These are phyloP conservation scores for Przewalskia tangutica DNA, from an alignment of 257 asterid species.

Conservation along the genomic window DNA sequence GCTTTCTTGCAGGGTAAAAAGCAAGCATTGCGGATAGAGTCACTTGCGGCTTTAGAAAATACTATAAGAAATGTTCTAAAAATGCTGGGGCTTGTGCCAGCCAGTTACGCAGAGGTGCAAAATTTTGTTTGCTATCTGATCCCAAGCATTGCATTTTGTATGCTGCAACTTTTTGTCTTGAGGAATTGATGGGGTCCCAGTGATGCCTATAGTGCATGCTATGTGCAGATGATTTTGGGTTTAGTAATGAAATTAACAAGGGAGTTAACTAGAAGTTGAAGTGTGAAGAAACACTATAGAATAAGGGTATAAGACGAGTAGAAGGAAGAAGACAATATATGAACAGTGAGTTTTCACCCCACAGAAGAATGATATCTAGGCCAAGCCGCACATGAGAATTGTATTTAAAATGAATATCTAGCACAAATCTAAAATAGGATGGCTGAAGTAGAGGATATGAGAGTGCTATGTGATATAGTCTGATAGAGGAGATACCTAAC, in stretches of 20 bases:
- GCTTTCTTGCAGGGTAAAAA: slow-evolving; percentile 70
- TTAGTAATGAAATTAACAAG: neutral
- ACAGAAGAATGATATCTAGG: neutral
- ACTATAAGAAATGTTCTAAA: slow-evolving; percentile 39
- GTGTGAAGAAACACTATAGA: neutral
- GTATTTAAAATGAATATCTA: neutral
- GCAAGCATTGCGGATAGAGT: slow-evolving; percentile 58
- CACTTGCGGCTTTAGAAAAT: slow-evolving; percentile 67
- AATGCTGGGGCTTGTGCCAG: slow-evolving; percentile 69
- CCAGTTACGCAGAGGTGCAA: slow-evolving; percentile 59
- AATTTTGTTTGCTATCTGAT: neutral
- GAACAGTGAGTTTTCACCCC: neutral
- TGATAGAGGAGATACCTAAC: neutral
- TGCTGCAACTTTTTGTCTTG: neutral
- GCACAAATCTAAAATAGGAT: neutral
- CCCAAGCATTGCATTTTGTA: neutral
- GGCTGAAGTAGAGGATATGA: neutral
- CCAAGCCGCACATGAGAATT: neutral
- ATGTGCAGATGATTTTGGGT: neutral
- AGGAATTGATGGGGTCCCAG: neutral
- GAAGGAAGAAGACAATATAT: neutral
- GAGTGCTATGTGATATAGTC: neutral
- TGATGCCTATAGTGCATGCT: neutral
- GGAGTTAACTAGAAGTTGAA: neutral
- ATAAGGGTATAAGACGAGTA: neutral